Evolutionary conservation across 106 monocot species (phyloP).

Genomic region (Posidonia australis): DNA sequence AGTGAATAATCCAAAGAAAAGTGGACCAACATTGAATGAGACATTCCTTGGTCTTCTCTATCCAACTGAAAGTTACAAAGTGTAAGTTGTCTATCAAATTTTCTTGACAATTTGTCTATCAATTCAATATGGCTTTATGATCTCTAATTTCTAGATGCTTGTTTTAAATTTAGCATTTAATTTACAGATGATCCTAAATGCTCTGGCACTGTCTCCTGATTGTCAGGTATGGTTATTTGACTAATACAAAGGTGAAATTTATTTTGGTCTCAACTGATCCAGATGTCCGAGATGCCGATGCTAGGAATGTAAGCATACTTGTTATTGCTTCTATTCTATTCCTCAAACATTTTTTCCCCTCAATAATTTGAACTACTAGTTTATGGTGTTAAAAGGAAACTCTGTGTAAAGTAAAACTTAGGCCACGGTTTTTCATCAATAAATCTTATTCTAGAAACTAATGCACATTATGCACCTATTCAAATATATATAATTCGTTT

Average conservation of each 20-base stretch:
- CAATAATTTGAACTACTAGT: no score
- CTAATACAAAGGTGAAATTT: conserved; percentile 95
- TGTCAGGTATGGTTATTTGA: conserved; percentile 88
- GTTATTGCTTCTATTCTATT: neutral
- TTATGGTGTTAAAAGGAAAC: no score
- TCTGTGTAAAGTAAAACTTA: no score
- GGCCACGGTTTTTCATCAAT: no score
- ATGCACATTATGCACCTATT: no score
- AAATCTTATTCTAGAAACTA: no score
- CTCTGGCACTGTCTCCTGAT: neutral
- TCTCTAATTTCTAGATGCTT: neutral
- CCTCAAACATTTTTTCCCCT: no score
- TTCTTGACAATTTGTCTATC: neutral
- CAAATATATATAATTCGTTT: no score
- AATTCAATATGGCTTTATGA: neutral
- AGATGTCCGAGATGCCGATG: conserved; percentile 84
- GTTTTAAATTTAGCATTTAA: neutral
- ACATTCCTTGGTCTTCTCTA: conserved; percentile 91
- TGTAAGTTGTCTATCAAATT: conserved; percentile 33
- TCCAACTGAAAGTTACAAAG: conserved; percentile 91
- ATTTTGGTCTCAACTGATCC: conserved; percentile 85
- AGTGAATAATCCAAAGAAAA: conserved; percentile 94
- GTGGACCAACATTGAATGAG: conserved; percentile 82
- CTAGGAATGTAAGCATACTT: conserved; percentile 64
- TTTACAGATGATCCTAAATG: neutral